Conservation (phyloP, 2,329 filamentous ascomycete species). For the Ceratocystis papillata region DNA sequence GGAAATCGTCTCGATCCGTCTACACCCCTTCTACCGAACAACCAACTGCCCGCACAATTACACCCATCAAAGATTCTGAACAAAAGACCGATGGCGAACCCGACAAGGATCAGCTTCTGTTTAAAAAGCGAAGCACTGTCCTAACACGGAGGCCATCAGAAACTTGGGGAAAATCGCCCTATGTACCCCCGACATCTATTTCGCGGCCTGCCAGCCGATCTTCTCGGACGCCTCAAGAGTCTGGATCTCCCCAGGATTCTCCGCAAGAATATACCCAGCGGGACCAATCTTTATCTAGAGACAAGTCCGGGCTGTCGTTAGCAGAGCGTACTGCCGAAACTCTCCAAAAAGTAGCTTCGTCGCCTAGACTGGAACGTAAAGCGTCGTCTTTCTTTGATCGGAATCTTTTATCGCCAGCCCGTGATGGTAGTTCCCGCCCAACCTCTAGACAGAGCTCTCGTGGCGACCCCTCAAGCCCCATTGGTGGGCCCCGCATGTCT, state of each 20-base stretch:
- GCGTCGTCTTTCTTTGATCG: conserved; percentile 62
- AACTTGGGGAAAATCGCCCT: conserved; percentile 21
- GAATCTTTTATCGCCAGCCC: conserved; percentile 25
- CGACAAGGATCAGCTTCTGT: conserved; percentile 12
- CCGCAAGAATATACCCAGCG: conserved; percentile 9
- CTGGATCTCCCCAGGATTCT: conserved; percentile 21
- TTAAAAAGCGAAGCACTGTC: conserved; percentile 25
- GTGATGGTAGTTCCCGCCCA: conserved; percentile 30
- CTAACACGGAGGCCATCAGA: conserved; percentile 31
- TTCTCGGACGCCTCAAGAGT: conserved; percentile 19
- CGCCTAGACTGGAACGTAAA: conserved; percentile 57
- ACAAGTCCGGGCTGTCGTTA: conserved; percentile 46
- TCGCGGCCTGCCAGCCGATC: conserved; percentile 13
- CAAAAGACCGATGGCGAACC: neutral
- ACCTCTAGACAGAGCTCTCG: conserved; percentile 19
- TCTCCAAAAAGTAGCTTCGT: conserved; percentile 64
- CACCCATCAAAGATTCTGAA: conserved; percentile 14
- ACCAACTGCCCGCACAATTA: conserved; percentile 4
- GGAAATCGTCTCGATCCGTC: conserved; percentile 10
- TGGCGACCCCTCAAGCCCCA: conserved; percentile 37
- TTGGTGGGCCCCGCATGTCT: conserved; percentile 40
- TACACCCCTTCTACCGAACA: conserved; percentile 12
- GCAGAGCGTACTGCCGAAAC: conserved; percentile 81
- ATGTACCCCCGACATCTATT: conserved; percentile 18
- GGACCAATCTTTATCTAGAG: conserved; percentile 20